Evolutionary conservation across 23 red algal species (phyloP).

Genomic region (Cyanidium caldarium): DNA sequence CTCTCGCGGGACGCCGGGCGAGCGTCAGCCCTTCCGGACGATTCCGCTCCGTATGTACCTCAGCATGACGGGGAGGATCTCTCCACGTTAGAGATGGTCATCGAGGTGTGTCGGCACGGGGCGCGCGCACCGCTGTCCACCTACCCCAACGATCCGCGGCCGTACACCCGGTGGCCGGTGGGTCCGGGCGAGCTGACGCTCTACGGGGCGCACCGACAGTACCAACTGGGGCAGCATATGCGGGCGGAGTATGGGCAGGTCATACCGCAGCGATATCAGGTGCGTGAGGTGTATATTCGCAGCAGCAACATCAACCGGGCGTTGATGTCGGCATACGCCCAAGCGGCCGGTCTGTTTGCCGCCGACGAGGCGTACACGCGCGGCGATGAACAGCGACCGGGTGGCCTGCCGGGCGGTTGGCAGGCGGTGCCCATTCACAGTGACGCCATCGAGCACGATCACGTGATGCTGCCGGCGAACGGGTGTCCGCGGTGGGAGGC

Average conservation of each 20-base stretch:
- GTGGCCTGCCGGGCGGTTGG: conserved; percentile 24
- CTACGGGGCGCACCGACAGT: conserved; percentile 48
- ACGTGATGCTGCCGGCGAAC: conserved; percentile 32
- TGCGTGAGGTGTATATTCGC: conserved; percentile 40
- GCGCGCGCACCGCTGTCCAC: conserved; percentile 50
- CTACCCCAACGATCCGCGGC: conserved; percentile 52
- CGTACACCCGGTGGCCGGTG: conserved; percentile 51
- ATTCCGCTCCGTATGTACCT: too few species aligned
- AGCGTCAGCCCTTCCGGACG: too few species aligned
- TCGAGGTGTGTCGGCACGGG: conserved; percentile 85
- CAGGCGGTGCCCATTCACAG: conserved; percentile 79
- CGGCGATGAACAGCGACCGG: conserved; percentile 10
- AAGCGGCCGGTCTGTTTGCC: conserved; percentile 56
- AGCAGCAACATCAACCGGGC: conserved; percentile 75
- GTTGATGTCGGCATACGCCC: conserved; percentile 53
- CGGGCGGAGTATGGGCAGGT: conserved; percentile 52
- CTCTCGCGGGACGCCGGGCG: too few species aligned
- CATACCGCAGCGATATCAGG: conserved; percentile 21
- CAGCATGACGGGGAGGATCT: too few species aligned
- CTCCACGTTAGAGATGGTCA: conserved; percentile 7
- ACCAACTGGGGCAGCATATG: conserved; percentile 40
- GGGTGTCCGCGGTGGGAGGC: conserved; percentile 30
- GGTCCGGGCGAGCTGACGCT: conserved; percentile 64
- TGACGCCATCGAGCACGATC: conserved; percentile 19
- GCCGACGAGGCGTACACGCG: conserved; percentile 10